These are phyloP conservation scores for Andrographis paniculata DNA, from an alignment of 305 asterid species.

Conservation along the genomic window DNA sequence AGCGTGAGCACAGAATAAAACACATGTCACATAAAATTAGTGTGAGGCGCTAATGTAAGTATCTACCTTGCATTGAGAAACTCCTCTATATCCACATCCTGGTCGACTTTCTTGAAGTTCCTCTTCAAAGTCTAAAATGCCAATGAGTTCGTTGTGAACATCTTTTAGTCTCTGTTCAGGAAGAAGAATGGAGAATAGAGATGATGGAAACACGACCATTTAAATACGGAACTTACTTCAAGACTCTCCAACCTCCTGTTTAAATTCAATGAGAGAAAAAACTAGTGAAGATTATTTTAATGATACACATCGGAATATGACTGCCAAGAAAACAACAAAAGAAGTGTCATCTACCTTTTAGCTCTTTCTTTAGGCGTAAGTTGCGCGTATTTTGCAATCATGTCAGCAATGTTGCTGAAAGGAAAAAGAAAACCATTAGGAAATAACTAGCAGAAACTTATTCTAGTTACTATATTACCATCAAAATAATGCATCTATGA, in stretches of 20 bases:
- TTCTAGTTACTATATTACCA: slow-evolving; percentile 9
- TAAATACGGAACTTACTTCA: slow-evolving; percentile 47
- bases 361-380: slow-evolving; percentile 81
- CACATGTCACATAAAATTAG: slow-evolving; percentile 2
- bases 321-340: slow-evolving; percentile 9
- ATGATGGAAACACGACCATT: slow-evolving; percentile 1
- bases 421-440: slow-evolving; percentile 7
- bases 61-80: slow-evolving; percentile 69
- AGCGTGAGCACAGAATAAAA: slow-evolving; percentile 5
- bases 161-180: slow-evolving; percentile 10
- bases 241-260: slow-evolving; percentile 93
- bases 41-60: slow-evolving; percentile 1
- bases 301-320: slow-evolving; percentile 2
- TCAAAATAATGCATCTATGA: no score
- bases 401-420: slow-evolving; percentile 74
- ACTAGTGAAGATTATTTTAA: slow-evolving; percentile 15
- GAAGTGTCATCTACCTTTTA: slow-evolving; percentile 39
- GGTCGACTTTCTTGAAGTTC: slow-evolving; percentile 81
- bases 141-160: slow-evolving; percentile 14
- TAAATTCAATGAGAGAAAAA: slow-evolving; percentile 10
- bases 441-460: background rate
- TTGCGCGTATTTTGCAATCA: slow-evolving; percentile 72
- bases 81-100: slow-evolving; percentile 75
- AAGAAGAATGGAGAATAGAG: slow-evolving; percentile 3
- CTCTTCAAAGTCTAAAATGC: slow-evolving; percentile 61